Evolutionary conservation across 495 filamentous ascomycete genomes (phyloP).

Genomic region (Clohesyomyces aquaticus): DNA sequence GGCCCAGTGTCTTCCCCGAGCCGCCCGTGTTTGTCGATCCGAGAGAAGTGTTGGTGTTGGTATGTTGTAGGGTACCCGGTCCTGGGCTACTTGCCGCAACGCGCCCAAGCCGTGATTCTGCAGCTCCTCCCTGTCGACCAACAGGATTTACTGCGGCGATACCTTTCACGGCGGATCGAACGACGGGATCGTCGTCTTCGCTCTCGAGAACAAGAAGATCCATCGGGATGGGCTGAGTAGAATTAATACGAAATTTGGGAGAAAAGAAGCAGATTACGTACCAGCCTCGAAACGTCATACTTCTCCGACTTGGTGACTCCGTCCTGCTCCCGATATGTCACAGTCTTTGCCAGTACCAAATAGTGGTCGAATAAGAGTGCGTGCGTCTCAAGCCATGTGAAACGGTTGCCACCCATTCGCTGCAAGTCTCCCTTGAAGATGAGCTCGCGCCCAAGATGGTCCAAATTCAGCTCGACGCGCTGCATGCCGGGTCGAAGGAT

Average conservation of each 20-base stretch:
- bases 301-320: slow-evolving; percentile 74
- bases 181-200: slow-evolving; percentile 84
- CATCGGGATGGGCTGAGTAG: slow-evolving; percentile 95
- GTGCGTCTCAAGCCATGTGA: slow-evolving; percentile 89
- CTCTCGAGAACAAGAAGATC: slow-evolving; percentile 90
- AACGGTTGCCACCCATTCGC: slow-evolving; percentile 80
- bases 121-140: slow-evolving; percentile 54
- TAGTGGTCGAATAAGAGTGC: slow-evolving; percentile 96
- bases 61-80: slow-evolving; percentile 65
- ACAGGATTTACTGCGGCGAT: slow-evolving; percentile 68
- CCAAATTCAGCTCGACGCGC: slow-evolving; percentile 83
- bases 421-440: slow-evolving; percentile 90
- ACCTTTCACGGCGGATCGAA: slow-evolving; percentile 77
- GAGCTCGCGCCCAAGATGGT: slow-evolving; percentile 87
- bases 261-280: slow-evolving; percentile 47
- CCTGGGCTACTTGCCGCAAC: slow-evolving; percentile 58
- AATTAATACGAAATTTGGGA: slow-evolving; percentile 11
- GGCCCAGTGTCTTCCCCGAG: slow-evolving; percentile 53
- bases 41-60: slow-evolving; percentile 60
- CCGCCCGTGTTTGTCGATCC: slow-evolving; percentile 53
- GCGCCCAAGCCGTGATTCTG: slow-evolving; percentile 54
- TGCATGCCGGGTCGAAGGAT: slow-evolving; percentile 86
- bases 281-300: slow-evolving; percentile 93
- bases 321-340: slow-evolving; percentile 65
- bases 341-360: slow-evolving; percentile 84